Conservation (phyloP, 1,284 basidiomycete species). For the Microbotryum saponariae region DNA sequence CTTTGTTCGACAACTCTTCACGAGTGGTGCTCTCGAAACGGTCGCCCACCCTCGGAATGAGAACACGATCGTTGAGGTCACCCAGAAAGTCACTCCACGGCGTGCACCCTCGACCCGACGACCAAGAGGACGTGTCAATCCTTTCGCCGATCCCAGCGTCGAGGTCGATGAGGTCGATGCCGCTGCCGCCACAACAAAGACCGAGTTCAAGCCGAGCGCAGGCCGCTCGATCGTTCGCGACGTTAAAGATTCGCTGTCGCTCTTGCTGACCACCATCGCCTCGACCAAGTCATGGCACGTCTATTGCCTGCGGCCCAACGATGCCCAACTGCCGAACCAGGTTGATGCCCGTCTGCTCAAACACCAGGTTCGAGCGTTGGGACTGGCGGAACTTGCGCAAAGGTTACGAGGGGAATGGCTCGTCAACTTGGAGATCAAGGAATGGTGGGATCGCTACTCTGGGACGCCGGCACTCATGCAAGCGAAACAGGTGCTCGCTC, state of each 20-base stretch:
- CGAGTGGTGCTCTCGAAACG: constrained; percentile 75
- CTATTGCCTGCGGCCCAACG: constrained; percentile 89
- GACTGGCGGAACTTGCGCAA: constrained; percentile 69
- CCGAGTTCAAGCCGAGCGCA: constrained; percentile 32
- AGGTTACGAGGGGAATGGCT: constrained; percentile 60
- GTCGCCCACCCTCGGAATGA: constrained; percentile 85
- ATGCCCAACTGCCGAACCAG: constrained; percentile 87
- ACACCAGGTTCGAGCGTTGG: constrained; percentile 76
- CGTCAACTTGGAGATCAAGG: constrained; percentile 75
- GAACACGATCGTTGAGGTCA: constrained; percentile 86
- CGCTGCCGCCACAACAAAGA: constrained; percentile 33
- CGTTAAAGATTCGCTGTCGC: constrained; percentile 22
- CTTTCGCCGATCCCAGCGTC: constrained; percentile 17
- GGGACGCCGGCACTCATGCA: constrained; percentile 51
- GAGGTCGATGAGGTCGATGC: constrained; percentile 47
- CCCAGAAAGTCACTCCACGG: constrained; percentile 87
- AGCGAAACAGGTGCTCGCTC: constrained; percentile 44
- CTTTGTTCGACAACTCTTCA: constrained; percentile 86
- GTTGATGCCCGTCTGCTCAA: constrained; percentile 85
- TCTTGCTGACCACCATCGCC: constrained; percentile 26
- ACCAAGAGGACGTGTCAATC: constrained; percentile 50
- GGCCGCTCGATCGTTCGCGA: constrained; percentile 25
- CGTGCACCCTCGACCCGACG: constrained; percentile 78
- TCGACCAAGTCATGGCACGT: constrained; percentile 60
- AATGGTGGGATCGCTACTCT: constrained; percentile 80